Evolutionary conservation across 768 basidiomycete species (phyloP), one percentile per base, ranked within the genome.

Genomic region (Termitomyces sp.): DNA sequence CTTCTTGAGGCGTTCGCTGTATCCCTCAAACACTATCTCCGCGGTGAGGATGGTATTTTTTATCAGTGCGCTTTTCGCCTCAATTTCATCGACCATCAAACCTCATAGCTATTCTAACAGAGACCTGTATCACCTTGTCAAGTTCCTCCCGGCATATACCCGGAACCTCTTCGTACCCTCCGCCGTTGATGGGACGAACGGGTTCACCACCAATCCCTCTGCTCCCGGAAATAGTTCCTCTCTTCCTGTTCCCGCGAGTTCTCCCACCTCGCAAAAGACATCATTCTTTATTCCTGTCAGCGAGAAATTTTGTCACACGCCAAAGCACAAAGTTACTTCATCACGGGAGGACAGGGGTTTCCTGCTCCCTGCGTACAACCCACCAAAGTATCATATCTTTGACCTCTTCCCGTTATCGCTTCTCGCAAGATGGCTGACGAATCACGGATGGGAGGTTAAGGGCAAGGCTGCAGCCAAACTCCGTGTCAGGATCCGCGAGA

Each of bases 381-480:
- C 88, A 4, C 86, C 87, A 1, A 79, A 79, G 66, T 85, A 81
- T 63, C 75, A 80, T 55, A 37, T 85, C 39, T 81, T 87, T 58
- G 87, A 89, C 66, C 60, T 88, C 8, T 89, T 87, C 72, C 87
- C 88, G 18, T 86, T 89, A 69, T 87, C 88, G 33, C 70, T 88
- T 6, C 64, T 86, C 27, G 79, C 85, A 4, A 65, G 71, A 34
- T 69, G 68, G 42, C 68, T 88, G 39, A 74, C 78, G 8, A 74
- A 77, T 60, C 68, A 71, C 12, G 85, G 86, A 0, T 75, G 70
- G 56, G 72, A 80, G 16, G 64, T 87, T 27, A 80, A 80, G 61
- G 87, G 87, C n/a, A 86, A 81, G 70, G 86, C 81, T 65, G 86
- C 81, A 0, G 83, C 83, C 7, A 73, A 75, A 50, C 55, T 83